Evolutionary conservation across 1,284 basidiomycete genomes (phyloP).

Genomic region (Hypsizygus ulmarius): DNA sequence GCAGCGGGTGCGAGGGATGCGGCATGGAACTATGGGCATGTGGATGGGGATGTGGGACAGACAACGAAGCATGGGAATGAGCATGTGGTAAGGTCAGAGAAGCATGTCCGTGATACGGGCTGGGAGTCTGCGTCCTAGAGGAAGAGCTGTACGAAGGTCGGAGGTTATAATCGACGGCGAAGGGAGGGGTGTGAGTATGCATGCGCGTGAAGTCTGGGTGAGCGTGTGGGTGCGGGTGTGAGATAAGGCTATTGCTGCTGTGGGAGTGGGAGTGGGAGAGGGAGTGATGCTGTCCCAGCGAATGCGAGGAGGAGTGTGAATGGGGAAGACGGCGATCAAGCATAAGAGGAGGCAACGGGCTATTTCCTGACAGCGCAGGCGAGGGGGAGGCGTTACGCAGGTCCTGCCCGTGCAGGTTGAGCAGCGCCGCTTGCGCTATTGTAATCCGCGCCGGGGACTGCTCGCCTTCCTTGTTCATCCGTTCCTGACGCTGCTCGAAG

Average conservation of each 20-base stretch:
- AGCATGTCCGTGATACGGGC: constrained; percentile 9
- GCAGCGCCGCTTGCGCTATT: constrained; percentile 71
- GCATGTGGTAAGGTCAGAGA: constrained; percentile 9
- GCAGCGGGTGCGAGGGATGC: constrained; percentile 1
- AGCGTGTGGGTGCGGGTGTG: not conserved
- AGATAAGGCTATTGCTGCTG: not conserved
- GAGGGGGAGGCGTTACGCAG: constrained; percentile 20
- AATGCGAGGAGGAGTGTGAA: constrained; percentile 22
- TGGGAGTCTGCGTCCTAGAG: constrained; percentile 8
- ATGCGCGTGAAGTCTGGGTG: not conserved
- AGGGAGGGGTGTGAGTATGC: constrained; percentile 3
- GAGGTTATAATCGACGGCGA: not conserved
- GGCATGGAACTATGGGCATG: no score
- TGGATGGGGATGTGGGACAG: no score
- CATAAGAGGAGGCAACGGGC: not conserved
- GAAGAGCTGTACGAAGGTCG: not conserved
- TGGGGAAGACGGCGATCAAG: constrained; percentile 9
- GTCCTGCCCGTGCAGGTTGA: constrained; percentile 70
- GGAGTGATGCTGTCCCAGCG: constrained; percentile 26
- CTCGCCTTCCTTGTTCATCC: constrained; percentile 52
- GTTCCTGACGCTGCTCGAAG: constrained; percentile 38
- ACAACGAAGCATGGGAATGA: not conserved
- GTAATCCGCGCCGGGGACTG: constrained; percentile 61
- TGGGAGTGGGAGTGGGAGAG: constrained; percentile 3
- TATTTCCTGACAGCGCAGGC: not conserved